Conservation (phyloP, 768 basidiomycete genomes). For the Pleurotus giganteus region DNA sequence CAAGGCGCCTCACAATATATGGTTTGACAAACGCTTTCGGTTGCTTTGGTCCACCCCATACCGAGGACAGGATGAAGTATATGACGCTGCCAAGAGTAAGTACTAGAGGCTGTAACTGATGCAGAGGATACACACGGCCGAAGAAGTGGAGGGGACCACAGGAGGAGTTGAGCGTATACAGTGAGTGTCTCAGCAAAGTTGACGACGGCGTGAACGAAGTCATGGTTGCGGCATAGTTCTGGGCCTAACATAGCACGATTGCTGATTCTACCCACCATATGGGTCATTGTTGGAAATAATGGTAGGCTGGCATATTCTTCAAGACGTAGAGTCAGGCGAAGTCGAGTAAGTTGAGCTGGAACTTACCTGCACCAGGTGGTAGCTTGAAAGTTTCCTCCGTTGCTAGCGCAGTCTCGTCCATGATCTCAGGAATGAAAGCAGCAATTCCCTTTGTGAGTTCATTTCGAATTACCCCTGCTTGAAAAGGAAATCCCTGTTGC, state of each 20-base stretch:
- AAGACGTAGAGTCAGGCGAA: background rate
- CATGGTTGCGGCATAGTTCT: constrained; percentile 32
- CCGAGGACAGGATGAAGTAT: constrained; percentile 11
- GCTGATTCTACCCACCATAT: constrained; percentile 33
- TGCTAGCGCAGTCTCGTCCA: constrained; percentile 32
- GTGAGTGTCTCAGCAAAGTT: constrained; percentile 31
- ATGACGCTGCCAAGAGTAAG: constrained; percentile 12
- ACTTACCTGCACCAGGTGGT: constrained; percentile 14
- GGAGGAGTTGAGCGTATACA: constrained; percentile 34
- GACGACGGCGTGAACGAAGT: constrained; percentile 32
- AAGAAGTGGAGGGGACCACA: constrained; percentile 9
- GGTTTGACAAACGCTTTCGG: constrained; percentile 10
- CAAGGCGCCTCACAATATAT: constrained; percentile 13
- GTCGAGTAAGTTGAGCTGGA: background rate
- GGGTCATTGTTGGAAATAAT: constrained; percentile 36
- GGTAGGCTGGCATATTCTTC: constrained; percentile 22
- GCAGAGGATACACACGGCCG: constrained; percentile 25
- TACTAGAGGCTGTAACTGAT: background rate
- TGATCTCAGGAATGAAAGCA: constrained; percentile 32
- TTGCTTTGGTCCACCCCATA: constrained; percentile 10
- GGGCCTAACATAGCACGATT: constrained; percentile 37
- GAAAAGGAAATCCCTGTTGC: constrained; percentile 32
- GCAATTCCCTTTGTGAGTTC: constrained; percentile 35
- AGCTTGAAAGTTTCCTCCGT: constrained; percentile 25
- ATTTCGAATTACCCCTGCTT: constrained; percentile 31